Evolutionary conservation across 2,329 filamentous ascomycete species (phyloP).

Genomic region (Madurella mycetomatis): DNA sequence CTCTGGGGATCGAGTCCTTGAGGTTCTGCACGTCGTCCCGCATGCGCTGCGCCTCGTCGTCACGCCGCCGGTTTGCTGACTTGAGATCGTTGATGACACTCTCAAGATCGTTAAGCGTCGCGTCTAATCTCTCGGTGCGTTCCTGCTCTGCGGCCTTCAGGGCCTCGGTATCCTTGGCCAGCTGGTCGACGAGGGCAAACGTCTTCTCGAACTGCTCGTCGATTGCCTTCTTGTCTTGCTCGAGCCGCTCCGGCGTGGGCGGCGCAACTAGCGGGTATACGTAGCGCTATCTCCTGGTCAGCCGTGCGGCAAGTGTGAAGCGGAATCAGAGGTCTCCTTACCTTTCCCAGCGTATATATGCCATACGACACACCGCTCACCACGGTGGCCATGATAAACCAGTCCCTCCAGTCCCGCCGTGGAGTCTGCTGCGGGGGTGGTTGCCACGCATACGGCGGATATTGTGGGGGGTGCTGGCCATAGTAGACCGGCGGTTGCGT

Average conservation of each 20-base stretch:
- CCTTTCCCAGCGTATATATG: conserved; percentile 81
- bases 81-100: conserved; percentile 77
- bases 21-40: conserved; percentile 80
- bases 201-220: conserved; percentile 92
- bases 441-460: conserved; percentile 53
- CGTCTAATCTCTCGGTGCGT: conserved; percentile 77
- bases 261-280: conserved; percentile 86
- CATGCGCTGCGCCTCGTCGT: conserved; percentile 82
- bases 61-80: conserved; percentile 71
- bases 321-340: conserved; percentile 31
- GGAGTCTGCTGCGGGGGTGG: conserved; percentile 56
- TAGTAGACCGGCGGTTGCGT: conserved; percentile 45
- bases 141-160: conserved; percentile 84
- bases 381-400: conserved; percentile 99
- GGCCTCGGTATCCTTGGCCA: conserved; percentile 81
- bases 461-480: conserved; percentile 44
- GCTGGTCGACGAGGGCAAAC: conserved; percentile 85
- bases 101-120: conserved; percentile 78
- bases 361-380: conserved; percentile 87
- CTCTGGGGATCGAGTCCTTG: conserved; percentile 81
- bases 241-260: conserved; percentile 86
- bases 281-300: conserved; percentile 62
- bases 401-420: conserved; percentile 91
- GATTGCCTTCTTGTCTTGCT: conserved; percentile 88
- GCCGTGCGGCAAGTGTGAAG: neutral